Conservation (phyloP, 371 early-diverging fungal species). For the Lichtheimia ornata region DNA sequence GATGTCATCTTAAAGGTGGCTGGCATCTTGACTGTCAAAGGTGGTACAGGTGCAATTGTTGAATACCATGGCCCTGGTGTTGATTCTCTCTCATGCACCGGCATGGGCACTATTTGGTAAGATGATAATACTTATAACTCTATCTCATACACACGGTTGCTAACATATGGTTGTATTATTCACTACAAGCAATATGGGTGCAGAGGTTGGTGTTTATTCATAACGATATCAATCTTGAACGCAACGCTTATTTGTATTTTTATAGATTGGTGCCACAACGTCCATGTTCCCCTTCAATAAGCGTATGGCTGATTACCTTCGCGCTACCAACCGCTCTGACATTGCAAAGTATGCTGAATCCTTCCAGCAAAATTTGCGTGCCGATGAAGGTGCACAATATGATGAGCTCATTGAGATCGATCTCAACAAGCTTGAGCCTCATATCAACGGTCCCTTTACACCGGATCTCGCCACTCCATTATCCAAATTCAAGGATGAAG, state of each 20-base stretch:
- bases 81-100: constrained; percentile 90
- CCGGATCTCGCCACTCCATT: constrained; percentile 93
- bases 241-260: not conserved
- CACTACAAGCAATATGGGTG: constrained; percentile 85
- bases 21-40: constrained; percentile 92
- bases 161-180: too few species aligned
- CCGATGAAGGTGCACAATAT: constrained; percentile 87
- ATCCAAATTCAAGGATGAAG: constrained; percentile 82
- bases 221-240: not conserved
- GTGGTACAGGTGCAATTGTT: constrained; percentile 94
- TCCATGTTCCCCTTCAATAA: constrained; percentile 93
- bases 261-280: constrained; percentile 90
- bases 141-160: too few species aligned
- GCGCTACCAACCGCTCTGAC: constrained; percentile 77
- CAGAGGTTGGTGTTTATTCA: constrained; percentile 57
- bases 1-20: constrained; percentile 92
- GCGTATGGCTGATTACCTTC: constrained; percentile 88
- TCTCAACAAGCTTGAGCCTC: constrained; percentile 85
- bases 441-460: constrained; percentile 96
- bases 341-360: constrained; percentile 77
- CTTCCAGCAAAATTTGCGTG: constrained; percentile 77
- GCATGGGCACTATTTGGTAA: constrained; percentile 95
- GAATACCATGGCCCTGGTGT: constrained; percentile 98
- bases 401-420: constrained; percentile 94
- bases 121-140: not conserved